Conservation (phyloP, 345 rosid species). For the Bruguiera sexangula region DNA sequence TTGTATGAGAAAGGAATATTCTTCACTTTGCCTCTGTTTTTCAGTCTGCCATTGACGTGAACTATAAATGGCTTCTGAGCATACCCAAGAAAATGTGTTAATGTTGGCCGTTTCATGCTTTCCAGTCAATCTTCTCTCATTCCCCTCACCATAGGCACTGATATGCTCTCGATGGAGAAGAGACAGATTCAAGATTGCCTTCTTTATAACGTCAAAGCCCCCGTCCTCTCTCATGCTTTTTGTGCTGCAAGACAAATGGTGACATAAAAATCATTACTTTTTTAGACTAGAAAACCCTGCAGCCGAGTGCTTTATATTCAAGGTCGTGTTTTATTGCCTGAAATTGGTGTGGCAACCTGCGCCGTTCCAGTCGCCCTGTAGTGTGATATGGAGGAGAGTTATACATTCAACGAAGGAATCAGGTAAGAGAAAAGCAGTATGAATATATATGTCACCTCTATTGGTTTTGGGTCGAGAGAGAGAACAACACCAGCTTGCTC, state of each 20-base stretch:
- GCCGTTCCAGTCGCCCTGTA: conserved; percentile 95
- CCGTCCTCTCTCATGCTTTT: conserved; percentile 96
- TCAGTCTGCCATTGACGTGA: background rate
- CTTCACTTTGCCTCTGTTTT: background rate
- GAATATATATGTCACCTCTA: conserved; percentile 47
- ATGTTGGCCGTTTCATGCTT: conserved; percentile 98
- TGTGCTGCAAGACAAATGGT: conserved; percentile 47
- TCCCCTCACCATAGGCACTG: conserved; percentile 96
- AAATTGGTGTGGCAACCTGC: conserved; percentile 98
- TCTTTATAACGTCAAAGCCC: conserved; percentile 81
- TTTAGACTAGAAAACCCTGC: background rate
- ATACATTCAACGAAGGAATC: background rate
- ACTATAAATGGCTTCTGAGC: conserved; percentile 9
- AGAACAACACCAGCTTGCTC: conserved; percentile 97
- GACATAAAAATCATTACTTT: background rate
- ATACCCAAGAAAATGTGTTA: conserved; percentile 89
- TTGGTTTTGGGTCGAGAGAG: conserved; percentile 89
- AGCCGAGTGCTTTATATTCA: background rate
- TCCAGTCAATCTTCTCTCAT: conserved; percentile 94
- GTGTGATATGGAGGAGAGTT: conserved; percentile 10
- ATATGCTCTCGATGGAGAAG: conserved; percentile 89
- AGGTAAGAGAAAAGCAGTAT: background rate
- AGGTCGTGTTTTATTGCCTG: conserved; percentile 39
- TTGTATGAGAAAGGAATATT: background rate
- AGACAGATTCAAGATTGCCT: conserved; percentile 85